phyloP scores from a whole-genome alignment of 331 rosid species.

The Pyracantha coccinea region DNA sequence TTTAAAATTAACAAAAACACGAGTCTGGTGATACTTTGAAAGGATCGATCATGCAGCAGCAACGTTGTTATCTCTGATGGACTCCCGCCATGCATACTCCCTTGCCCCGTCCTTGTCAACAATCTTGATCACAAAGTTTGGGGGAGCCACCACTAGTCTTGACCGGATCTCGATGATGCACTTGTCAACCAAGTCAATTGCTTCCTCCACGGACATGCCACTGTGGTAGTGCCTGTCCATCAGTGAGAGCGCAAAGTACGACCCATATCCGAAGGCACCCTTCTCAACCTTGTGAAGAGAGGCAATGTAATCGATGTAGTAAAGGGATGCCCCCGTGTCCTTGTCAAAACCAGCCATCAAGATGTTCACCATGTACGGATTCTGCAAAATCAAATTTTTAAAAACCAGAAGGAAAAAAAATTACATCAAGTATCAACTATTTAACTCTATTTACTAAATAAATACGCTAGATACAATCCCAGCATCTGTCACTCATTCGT shows the following conservation, averaged over 20 bases:
- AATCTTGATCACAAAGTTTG: slow-evolving; percentile 87
- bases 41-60: slow-evolving; percentile 38
- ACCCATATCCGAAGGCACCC: slow-evolving; percentile 96
- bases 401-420: slow-evolving; percentile 3
- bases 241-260: slow-evolving; percentile 77
- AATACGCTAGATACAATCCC: neutral
- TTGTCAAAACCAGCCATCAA: slow-evolving; percentile 94
- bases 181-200: slow-evolving; percentile 57
- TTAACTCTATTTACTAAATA: neutral
- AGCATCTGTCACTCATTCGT: neutral
- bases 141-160: slow-evolving; percentile 83
- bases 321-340: slow-evolving; percentile 84
- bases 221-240: slow-evolving; percentile 95
- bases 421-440: neutral
- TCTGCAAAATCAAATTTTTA: slow-evolving; percentile 33
- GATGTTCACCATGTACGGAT: slow-evolving; percentile 82
- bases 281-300: slow-evolving; percentile 97
- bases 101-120: slow-evolving; percentile 96
- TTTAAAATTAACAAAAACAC: neutral
- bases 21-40: slow-evolving; percentile 3
- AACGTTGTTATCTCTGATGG: slow-evolving; percentile 49
- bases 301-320: slow-evolving; percentile 90
- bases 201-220: slow-evolving; percentile 81
- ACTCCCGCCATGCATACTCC: slow-evolving; percentile 78
- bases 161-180: slow-evolving; percentile 72